Evolutionary conservation across 768 basidiomycete genomes (phyloP).

Genomic region (Termitomyces eurrhizus): DNA sequence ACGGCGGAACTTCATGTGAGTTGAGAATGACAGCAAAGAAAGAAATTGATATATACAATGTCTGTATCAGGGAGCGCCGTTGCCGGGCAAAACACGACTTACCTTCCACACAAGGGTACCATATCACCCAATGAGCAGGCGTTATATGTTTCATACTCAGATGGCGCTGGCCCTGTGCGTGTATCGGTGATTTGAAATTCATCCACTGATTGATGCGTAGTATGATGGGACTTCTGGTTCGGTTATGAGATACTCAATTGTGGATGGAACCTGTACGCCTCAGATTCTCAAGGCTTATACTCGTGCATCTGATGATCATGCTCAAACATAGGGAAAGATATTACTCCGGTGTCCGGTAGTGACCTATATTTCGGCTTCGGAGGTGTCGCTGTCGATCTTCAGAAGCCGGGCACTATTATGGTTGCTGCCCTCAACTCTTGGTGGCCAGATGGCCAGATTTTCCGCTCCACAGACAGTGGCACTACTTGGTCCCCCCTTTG

Average conservation of each 20-base stretch:
- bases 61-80: constrained; percentile 47
- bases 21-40: neutral
- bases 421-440: constrained; percentile 62
- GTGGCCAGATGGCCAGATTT: constrained; percentile 67
- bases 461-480: constrained; percentile 55
- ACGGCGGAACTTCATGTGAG: constrained; percentile 57
- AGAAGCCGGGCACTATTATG: constrained; percentile 63
- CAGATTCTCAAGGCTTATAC: neutral
- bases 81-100: constrained; percentile 53
- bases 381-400: constrained; percentile 56
- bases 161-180: constrained; percentile 56
- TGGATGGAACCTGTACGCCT: constrained; percentile 40
- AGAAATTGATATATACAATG: neutral
- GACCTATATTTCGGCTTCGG: constrained; percentile 62
- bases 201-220: constrained; percentile 16
- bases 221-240: constrained; percentile 55
- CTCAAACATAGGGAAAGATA: constrained; percentile 43
- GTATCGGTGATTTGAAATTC: neutral
- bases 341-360: constrained; percentile 58
- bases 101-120: constrained; percentile 64
- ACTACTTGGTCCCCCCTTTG: constrained; percentile 57
- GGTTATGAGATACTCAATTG: constrained; percentile 49
- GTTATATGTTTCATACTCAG: constrained; percentile 58
- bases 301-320: neutral
- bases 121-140: constrained; percentile 52